These are phyloP conservation scores for Chlamydomonas schloesseri DNA, from an alignment of 139 green algal species.

Conservation along the genomic window DNA sequence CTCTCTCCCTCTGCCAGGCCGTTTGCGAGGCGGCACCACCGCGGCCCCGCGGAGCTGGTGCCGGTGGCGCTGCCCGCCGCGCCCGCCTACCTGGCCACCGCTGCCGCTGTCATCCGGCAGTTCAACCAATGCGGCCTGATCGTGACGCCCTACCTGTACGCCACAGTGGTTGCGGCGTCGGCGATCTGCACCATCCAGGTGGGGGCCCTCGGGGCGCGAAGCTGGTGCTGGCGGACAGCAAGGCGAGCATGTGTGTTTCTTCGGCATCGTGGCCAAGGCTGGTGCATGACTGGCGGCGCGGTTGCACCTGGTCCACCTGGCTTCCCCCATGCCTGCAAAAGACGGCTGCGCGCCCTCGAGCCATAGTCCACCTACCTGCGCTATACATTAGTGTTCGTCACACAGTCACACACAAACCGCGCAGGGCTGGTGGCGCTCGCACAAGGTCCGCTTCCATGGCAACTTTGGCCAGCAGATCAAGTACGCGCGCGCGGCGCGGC, in stretches of 20 bases:
- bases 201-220: no score
- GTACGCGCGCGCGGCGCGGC: not conserved
- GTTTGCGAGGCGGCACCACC: not conserved
- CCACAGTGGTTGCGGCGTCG: not conserved
- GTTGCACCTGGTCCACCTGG: no score
- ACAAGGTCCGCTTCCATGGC: constrained; percentile 6
- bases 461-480: constrained; percentile 5
- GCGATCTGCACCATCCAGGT: constrained; percentile 31
- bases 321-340: not conserved
- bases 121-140: constrained; percentile 43
- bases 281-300: no score
- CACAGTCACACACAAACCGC: not conserved
- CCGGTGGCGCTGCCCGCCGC: constrained; percentile 20
- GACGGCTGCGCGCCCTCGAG: no score
- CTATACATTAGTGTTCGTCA: no score
- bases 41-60: constrained; percentile 16
- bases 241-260: no score
- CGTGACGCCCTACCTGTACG: constrained; percentile 39
- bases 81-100: constrained; percentile 25
- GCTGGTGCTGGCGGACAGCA: no score
- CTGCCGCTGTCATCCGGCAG: constrained; percentile 4
- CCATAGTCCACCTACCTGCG: no score
- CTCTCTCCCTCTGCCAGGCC: no score
- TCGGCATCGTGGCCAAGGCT: no score
- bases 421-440: constrained; percentile 32